Conservation (phyloP, 2,329 filamentous ascomycete genomes). For the Epicoccum sorghinum region DNA sequence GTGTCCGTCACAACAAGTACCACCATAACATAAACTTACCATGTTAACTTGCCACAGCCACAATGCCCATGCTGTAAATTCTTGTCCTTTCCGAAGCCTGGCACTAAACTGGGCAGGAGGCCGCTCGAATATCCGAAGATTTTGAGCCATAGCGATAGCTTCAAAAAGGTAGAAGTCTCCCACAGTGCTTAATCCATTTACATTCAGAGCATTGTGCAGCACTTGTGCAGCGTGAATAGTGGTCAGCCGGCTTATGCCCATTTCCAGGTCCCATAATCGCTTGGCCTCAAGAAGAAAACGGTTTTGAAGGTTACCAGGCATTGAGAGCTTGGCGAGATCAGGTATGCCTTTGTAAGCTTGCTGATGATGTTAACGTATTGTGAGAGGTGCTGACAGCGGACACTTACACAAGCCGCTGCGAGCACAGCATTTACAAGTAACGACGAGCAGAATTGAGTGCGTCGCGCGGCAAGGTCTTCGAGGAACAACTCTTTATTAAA, state of each 20-base stretch:
- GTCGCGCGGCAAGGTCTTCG: slow-evolving; percentile 22
- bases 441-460: slow-evolving; percentile 21
- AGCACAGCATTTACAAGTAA: slow-evolving; percentile 29
- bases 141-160: slow-evolving; percentile 21
- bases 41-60: slow-evolving; percentile 11
- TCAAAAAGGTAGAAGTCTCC: slow-evolving; percentile 18
- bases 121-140: slow-evolving; percentile 19
- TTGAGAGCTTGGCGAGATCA: slow-evolving; percentile 18
- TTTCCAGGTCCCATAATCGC: slow-evolving; percentile 27
- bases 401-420: slow-evolving; percentile 28
- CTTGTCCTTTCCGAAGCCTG: background rate
- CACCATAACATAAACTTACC: background rate
- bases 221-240: slow-evolving; percentile 24
- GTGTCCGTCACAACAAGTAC: background rate
- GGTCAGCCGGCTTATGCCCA: slow-evolving; percentile 15
- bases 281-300: slow-evolving; percentile 30
- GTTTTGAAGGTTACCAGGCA: slow-evolving; percentile 22
- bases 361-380: slow-evolving; percentile 6
- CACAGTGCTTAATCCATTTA: slow-evolving; percentile 14
- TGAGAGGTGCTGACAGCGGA: background rate
- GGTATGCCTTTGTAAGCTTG: slow-evolving; percentile 14
- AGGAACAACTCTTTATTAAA: slow-evolving; percentile 29
- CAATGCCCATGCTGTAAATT: slow-evolving; percentile 21
- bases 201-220: slow-evolving; percentile 1
- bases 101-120: background rate